Percentiles rank a stretch among this genome's conserved stretches.
phyloP scores from a whole-genome alignment of 2,329 filamentous ascomycete genomes.

The Pseudodiploospora longispora region DNA sequence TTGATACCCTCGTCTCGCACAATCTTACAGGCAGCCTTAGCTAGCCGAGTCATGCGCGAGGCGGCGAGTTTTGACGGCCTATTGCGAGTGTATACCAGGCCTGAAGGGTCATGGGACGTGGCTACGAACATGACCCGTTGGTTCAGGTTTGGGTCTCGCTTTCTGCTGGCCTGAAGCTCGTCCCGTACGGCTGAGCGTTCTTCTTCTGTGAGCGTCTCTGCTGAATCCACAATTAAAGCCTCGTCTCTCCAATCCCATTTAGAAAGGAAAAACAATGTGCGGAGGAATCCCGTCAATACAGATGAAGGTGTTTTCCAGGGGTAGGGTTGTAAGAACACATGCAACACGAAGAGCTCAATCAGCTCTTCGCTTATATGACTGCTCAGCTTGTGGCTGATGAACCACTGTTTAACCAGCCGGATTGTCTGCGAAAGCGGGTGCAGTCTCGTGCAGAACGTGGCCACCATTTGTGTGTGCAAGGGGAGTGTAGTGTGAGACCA shows the following conservation, averaged over 20 bases:
- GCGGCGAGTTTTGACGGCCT: slow-evolving; percentile 75
- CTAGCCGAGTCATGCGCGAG: slow-evolving; percentile 71
- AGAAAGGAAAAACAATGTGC: slow-evolving; percentile 70
- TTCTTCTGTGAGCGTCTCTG: slow-evolving; percentile 52
- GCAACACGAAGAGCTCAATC: slow-evolving; percentile 73
- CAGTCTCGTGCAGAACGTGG: slow-evolving; percentile 72
- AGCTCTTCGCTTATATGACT: slow-evolving; percentile 71
- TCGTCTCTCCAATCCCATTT: slow-evolving; percentile 88
- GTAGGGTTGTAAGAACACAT: slow-evolving; percentile 71
- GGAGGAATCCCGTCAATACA: slow-evolving; percentile 69
- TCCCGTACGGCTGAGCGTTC: slow-evolving; percentile 58
- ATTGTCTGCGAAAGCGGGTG: slow-evolving; percentile 75
- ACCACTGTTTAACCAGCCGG: slow-evolving; percentile 83
- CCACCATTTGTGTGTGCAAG: slow-evolving; percentile 72
- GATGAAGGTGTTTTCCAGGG: slow-evolving; percentile 75
- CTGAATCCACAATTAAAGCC: slow-evolving; percentile 68
- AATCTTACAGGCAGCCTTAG: slow-evolving; percentile 63
- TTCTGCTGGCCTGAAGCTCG: slow-evolving; percentile 75
- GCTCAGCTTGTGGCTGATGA: slow-evolving; percentile 70
- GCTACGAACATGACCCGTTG: slow-evolving; percentile 73
- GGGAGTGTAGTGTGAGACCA: slow-evolving; percentile 65
- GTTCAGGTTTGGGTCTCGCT: slow-evolving; percentile 83
- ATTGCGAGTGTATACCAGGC: slow-evolving; percentile 68
- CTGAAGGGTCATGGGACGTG: slow-evolving; percentile 68
- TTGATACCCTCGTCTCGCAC: slow-evolving; percentile 44